phyloP scores from a whole-genome alignment of 2,329 filamentous ascomycete species.

The Lachnum nothofagi region DNA sequence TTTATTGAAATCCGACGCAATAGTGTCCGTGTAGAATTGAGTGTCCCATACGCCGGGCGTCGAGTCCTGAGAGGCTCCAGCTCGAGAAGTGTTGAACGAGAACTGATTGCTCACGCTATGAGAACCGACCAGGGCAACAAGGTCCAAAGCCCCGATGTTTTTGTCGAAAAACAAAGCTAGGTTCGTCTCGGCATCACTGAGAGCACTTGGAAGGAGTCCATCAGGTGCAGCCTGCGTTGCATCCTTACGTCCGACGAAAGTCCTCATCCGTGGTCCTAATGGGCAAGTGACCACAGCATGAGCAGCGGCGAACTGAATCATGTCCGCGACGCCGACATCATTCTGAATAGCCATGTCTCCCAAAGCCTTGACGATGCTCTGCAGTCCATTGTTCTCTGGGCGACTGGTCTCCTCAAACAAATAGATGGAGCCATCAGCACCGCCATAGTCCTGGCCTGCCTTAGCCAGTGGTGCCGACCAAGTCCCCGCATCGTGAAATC shows the following conservation, averaged over 20 bases:
- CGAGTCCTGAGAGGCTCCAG: slow-evolving; percentile 31
- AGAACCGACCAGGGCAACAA: slow-evolving; percentile 36
- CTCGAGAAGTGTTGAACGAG: slow-evolving; percentile 23
- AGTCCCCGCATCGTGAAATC: slow-evolving; percentile 18
- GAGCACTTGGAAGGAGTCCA: slow-evolving; percentile 6
- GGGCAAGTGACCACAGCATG: slow-evolving; percentile 18
- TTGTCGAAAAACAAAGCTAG: slow-evolving; percentile 34
- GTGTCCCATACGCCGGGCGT: slow-evolving; percentile 36
- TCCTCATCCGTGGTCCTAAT: slow-evolving; percentile 11
- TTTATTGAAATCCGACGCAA: no score
- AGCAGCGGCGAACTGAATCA: slow-evolving; percentile 16
- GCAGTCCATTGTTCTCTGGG: slow-evolving; percentile 19
- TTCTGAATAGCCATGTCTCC: slow-evolving; percentile 4
- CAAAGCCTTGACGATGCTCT: slow-evolving; percentile 15
- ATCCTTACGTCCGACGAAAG: slow-evolving; percentile 18
- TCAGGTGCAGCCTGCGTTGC: slow-evolving; percentile 1
- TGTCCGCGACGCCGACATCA: slow-evolving; percentile 12
- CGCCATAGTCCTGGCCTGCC: slow-evolving; percentile 1
- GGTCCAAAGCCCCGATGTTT: slow-evolving; percentile 34
- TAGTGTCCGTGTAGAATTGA: slow-evolving; percentile 34
- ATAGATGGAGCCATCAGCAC: slow-evolving; percentile 20
- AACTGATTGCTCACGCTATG: slow-evolving; percentile 34
- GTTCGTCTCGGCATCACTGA: slow-evolving; percentile 10
- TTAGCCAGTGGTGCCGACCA: slow-evolving; percentile 11
- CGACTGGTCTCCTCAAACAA: slow-evolving; percentile 5